phyloP scores from a whole-genome alignment of 2,329 filamentous ascomycete genomes.

The Hypoxylon sp. region DNA sequence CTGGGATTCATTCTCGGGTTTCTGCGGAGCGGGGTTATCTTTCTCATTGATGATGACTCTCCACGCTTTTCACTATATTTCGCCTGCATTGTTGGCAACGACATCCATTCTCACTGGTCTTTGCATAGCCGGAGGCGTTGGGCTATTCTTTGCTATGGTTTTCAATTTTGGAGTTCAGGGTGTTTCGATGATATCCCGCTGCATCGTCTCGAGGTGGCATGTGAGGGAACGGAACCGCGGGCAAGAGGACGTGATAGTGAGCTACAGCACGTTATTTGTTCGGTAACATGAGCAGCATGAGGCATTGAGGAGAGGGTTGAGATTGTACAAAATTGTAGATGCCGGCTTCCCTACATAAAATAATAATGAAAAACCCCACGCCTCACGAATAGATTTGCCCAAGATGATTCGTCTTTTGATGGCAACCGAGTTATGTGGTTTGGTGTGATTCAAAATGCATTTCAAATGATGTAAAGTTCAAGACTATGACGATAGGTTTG shows the following conservation, averaged over 20 bases:
- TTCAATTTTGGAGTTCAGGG: conserved; percentile 28
- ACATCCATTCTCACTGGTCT: conserved; percentile 20
- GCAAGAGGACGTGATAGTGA: conserved; percentile 10
- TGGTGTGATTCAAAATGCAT: background rate
- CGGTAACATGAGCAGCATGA: conserved; percentile 10
- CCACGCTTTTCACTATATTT: conserved; percentile 21
- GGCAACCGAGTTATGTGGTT: background rate
- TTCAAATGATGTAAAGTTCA: background rate
- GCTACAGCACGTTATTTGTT: conserved; percentile 9
- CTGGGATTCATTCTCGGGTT: conserved; percentile 8
- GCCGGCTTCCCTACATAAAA: conserved; percentile 11
- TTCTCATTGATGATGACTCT: conserved; percentile 31
- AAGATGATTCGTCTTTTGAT: background rate
- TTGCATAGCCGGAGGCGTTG: conserved; percentile 53
- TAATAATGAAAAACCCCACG: conserved; percentile 22
- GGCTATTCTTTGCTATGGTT: conserved; percentile 29
- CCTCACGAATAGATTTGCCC: background rate
- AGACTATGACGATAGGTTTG: background rate
- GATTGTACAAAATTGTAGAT: conserved; percentile 27
- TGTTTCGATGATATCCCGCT: conserved; percentile 39
- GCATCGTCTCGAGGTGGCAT: conserved; percentile 32
- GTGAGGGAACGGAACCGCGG: conserved; percentile 8
- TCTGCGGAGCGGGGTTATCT: background rate
- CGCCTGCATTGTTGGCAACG: conserved; percentile 11
- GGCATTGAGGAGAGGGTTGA: conserved; percentile 20